A percentile compares a stretch with the other conserved stretches of the same genome.
Evolutionary conservation across 345 rosid genomes (phyloP).

Genomic region (Murraya koenigii): DNA sequence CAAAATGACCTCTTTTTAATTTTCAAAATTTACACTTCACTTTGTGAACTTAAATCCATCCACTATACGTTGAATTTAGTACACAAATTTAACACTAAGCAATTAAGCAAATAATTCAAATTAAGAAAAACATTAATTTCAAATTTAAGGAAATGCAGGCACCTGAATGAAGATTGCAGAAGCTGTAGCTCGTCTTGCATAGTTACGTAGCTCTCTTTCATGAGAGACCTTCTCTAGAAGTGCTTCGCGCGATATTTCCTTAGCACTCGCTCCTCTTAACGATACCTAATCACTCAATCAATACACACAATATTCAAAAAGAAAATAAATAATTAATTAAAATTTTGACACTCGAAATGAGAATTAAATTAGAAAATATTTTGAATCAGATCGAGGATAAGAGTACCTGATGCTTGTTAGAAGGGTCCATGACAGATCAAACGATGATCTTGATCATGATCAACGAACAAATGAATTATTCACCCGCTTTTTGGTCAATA

Average conservation of each 20-base stretch:
- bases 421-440: slow-evolving; percentile 49
- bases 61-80: not conserved
- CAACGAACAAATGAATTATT: not conserved
- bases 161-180: slow-evolving; percentile 77
- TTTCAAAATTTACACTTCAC: not conserved
- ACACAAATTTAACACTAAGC: not conserved
- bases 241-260: slow-evolving; percentile 86
- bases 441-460: slow-evolving; percentile 13
- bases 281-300: slow-evolving; percentile 58
- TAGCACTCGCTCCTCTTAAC: slow-evolving; percentile 85
- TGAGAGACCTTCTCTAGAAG: slow-evolving; percentile 82
- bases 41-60: not conserved
- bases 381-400: not conserved
- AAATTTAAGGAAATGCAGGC: not conserved
- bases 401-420: slow-evolving; percentile 68
- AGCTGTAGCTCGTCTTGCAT: slow-evolving; percentile 67
- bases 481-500: not conserved
- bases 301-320: slow-evolving; percentile 14
- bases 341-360: not conserved
- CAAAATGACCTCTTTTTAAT: too few relatives aligned
- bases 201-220: slow-evolving; percentile 79
- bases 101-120: not conserved
- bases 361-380: not conserved
- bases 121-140: not conserved
- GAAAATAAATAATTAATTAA: not conserved